Percentiles rank a stretch among this genome's conserved stretches.
phyloP scores from a whole-genome alignment of 2,329 filamentous ascomycete genomes.

The Penicillium sp. region DNA sequence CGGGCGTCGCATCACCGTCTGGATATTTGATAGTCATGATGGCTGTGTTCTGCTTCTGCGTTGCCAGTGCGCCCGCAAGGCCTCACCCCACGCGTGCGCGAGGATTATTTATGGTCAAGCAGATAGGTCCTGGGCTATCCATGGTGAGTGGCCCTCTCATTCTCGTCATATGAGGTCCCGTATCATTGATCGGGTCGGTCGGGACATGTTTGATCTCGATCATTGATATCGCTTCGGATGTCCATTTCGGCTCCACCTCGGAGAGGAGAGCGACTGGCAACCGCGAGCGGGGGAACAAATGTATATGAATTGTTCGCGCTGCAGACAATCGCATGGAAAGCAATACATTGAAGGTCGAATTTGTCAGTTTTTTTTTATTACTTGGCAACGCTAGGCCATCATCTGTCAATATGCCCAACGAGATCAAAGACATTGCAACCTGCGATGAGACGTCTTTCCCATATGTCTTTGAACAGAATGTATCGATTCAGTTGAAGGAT shows the following conservation, averaged over 20 bases:
- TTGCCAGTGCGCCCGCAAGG: neutral
- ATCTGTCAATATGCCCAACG: constrained; percentile 21
- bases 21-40: constrained; percentile 16
- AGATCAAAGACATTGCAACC: constrained; percentile 28
- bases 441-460: constrained; percentile 29
- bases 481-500: constrained; percentile 40
- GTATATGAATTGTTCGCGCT: constrained; percentile 6
- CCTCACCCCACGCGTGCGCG: neutral
- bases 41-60: neutral
- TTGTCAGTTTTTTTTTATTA: neutral
- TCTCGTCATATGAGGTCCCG: no score
- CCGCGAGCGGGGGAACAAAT: neutral
- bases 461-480: constrained; percentile 50
- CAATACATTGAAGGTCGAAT: neutral
- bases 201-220: neutral
- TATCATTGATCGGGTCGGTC: neutral
- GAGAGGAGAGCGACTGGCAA: constrained; percentile 2
- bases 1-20: constrained; percentile 3
- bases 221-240: neutral
- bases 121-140: no score
- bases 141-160: no score
- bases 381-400: neutral
- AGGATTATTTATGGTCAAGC: neutral
- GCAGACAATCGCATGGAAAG: neutral
- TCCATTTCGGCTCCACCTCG: constrained; percentile 25